Conservation (phyloP, 108 stramenopile genomes). For the Cyclostephanos tholiformis region DNA sequence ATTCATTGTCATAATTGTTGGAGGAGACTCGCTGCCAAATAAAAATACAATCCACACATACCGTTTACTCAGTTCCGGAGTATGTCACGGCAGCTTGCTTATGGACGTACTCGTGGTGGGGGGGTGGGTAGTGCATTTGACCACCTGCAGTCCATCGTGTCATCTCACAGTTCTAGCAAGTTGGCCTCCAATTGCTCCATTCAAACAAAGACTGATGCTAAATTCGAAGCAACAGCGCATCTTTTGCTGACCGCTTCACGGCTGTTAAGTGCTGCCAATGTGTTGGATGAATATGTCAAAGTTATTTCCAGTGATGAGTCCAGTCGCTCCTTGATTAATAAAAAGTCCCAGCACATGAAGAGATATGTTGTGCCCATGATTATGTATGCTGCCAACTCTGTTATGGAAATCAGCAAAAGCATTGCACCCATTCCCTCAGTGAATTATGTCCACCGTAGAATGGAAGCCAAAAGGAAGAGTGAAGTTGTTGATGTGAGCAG, state of each 20-base stretch:
- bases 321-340: slow-evolving; percentile 5
- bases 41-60: too few relatives aligned
- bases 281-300: slow-evolving; percentile 7
- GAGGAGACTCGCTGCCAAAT: too few relatives aligned
- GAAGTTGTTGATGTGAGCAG: slow-evolving; percentile 5
- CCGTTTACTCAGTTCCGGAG: too few relatives aligned
- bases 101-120: too few relatives aligned
- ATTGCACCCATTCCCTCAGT: slow-evolving; percentile 4
- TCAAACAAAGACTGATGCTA: neutral
- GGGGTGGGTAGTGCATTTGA: too few relatives aligned
- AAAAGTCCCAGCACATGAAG: slow-evolving; percentile 11
- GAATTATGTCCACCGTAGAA: neutral
- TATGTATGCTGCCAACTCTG: neutral
- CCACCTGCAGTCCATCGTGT: too few relatives aligned
- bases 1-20: too few relatives aligned
- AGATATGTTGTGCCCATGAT: slow-evolving; percentile 4
- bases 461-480: slow-evolving; percentile 9
- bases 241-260: neutral
- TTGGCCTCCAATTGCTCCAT: too few relatives aligned
- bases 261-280: neutral
- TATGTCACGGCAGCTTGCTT: too few relatives aligned
- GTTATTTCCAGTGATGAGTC: neutral
- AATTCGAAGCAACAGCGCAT: slow-evolving; percentile 1
- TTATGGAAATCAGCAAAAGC: slow-evolving; percentile 4
- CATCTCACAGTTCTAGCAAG: too few relatives aligned